A percentile compares a stretch with the other conserved stretches of the same genome.
Conservation (phyloP, 345 rosid genomes). For the Gossypium herbaceum region DNA sequence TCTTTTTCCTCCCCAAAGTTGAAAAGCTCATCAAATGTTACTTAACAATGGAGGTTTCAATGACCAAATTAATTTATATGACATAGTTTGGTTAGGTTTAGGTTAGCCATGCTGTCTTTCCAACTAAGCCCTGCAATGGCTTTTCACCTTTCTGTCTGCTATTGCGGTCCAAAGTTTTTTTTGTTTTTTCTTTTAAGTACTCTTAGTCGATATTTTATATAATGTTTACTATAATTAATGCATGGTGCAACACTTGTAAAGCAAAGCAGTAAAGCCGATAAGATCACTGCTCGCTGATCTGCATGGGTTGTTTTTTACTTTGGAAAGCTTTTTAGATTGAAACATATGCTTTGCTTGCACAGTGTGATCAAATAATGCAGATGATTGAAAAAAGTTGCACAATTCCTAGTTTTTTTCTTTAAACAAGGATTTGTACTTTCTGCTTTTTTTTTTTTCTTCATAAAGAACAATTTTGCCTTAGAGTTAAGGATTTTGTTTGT, state of each 20-base stretch:
- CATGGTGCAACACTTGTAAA: slow-evolving; percentile 1
- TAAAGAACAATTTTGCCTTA: neutral
- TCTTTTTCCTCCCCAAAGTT: neutral
- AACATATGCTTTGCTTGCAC: slow-evolving; percentile 10
- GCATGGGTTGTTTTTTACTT: neutral
- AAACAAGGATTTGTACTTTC: neutral
- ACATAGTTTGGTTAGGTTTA: neutral
- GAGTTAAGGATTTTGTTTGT: slow-evolving; percentile 6
- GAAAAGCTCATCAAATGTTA: neutral
- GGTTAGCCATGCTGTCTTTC: slow-evolving; percentile 11
- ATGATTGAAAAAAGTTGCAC: slow-evolving; percentile 9
- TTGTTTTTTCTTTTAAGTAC: no score
- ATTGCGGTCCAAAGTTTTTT: slow-evolving; percentile 11
- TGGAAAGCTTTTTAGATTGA: slow-evolving; percentile 4
- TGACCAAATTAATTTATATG: neutral
- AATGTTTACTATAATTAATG: neutral
- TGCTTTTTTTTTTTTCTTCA: neutral
- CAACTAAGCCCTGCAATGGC: slow-evolving; percentile 30
- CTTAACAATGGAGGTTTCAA: neutral
- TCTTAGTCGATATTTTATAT: no score
- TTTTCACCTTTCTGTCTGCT: slow-evolving; percentile 29
- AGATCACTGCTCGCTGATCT: slow-evolving; percentile 2
- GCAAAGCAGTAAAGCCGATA: slow-evolving; percentile 6
- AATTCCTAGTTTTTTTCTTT: slow-evolving; percentile 2
- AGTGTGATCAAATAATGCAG: slow-evolving; percentile 7